phyloP scores from a whole-genome alignment of 345 rosid genomes.

The Camelina sativa region DNA sequence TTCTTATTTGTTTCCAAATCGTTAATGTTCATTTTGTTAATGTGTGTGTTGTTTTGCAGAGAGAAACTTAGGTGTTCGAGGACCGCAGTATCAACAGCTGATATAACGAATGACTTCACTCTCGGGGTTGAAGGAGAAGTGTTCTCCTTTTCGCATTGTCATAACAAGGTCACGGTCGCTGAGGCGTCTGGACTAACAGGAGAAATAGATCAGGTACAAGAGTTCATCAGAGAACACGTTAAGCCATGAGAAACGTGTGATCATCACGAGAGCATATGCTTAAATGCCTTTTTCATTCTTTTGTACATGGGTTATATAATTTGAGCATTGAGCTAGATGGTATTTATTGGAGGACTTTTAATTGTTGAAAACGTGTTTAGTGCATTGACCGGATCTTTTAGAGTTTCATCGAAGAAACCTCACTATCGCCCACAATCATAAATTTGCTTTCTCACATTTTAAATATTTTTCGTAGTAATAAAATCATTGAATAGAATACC shows the following conservation, averaged over 20 bases:
- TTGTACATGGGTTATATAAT: conserved; percentile 18
- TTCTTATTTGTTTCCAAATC: not conserved
- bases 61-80: conserved; percentile 51
- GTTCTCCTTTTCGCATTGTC: conserved; percentile 75
- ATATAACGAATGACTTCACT: conserved; percentile 71
- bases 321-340: no score
- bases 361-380: conserved; percentile 6
- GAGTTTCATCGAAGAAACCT: no score
- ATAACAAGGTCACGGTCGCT: conserved; percentile 67
- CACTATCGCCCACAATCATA: no score
- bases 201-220: conserved; percentile 63
- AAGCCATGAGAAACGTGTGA: conserved; percentile 58
- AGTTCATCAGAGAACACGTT: conserved; percentile 70
- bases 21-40: not conserved
- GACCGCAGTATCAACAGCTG: conserved; percentile 77
- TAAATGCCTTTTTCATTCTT: not conserved
- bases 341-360: conserved; percentile 4
- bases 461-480: no score
- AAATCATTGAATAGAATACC: not conserved
- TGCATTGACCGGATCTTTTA: not conserved
- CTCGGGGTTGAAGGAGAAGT: conserved; percentile 75
- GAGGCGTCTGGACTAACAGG: conserved; percentile 84
- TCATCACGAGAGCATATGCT: not conserved
- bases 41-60: not conserved
- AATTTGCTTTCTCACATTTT: no score